phyloP scores from a whole-genome alignment of 352 stramenopile genomes.

The Globisporangium sylvaticum region DNA sequence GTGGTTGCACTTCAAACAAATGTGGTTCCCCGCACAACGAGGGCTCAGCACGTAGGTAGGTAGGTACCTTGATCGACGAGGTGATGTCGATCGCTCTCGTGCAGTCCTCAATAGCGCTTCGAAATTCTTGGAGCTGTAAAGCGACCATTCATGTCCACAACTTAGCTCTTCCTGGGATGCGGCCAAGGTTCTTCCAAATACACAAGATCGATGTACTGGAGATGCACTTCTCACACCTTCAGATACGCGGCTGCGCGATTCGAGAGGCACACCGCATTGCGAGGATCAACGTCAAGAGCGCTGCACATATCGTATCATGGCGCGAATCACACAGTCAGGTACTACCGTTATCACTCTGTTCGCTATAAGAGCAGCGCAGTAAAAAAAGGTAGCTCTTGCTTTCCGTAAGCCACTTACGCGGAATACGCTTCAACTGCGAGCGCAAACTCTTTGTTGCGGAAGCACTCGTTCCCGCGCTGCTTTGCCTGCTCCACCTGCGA shows the following conservation, averaged over 20 bases:
- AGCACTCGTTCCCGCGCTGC: constrained; percentile 54
- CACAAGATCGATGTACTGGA: neutral
- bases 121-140: constrained; percentile 34
- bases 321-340: neutral
- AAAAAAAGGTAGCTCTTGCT: neutral
- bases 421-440: constrained; percentile 49
- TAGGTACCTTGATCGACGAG: constrained; percentile 48
- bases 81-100: constrained; percentile 35
- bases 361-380: too few species aligned
- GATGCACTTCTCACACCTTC: constrained; percentile 31
- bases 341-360: neutral
- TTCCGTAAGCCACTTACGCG: constrained; percentile 13
- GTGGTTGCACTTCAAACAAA: neutral
- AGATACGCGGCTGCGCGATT: constrained; percentile 63
- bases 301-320: constrained; percentile 11
- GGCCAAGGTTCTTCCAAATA: too few species aligned
- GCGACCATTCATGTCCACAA: neutral
- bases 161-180: neutral
- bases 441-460: constrained; percentile 31
- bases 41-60: too few species aligned
- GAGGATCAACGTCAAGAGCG: constrained; percentile 42
- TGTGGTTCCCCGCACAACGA: too few species aligned
- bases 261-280: constrained; percentile 44
- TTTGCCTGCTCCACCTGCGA: constrained; percentile 24
- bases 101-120: constrained; percentile 42